Evolutionary conservation across 2,329 filamentous ascomycete genomes (phyloP), one percentile per base, ranked within the genome.

Genomic region (Trematosphaeria pertusa): DNA sequence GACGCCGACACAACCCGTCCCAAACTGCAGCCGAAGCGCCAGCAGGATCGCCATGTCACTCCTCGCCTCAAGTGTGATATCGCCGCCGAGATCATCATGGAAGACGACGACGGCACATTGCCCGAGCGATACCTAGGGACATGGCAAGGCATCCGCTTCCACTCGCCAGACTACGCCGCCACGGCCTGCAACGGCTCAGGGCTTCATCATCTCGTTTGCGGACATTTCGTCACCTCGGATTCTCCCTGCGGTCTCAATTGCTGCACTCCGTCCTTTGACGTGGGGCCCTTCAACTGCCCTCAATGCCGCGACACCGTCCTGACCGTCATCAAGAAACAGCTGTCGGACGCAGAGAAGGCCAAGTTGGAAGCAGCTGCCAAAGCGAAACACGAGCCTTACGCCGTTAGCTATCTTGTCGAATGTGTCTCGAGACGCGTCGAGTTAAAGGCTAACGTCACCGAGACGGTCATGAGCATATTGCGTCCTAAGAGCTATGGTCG

Each of bases 91-190:
- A 43, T 56, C 26, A 28, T 41, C 6, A 33, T 48, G 15, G 52
- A 58, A 26, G 34, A 46, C 2, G 50, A 49, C 20, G 46, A 46
- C 11, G 44, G 47, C 37, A 33, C 35, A 30, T 26, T 54, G 3
- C 57, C 55, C 2, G 33, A 48, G 14, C 44, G 45, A 9, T 61
- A 61, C 37, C 10, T 40, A 7, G 53, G 56, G 3, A 61, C 56
- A 1, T 48, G 42, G 7, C 37, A 44, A 2, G 30, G 44, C 12
- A 42, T 42, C 3, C 53, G 49, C 1, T 45, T 43, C 33, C 51
- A 38, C 28, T 10, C 26, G 7, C 37, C 37, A 3, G 38, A 43
- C 3, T 36, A 37, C 14, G 21, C 20, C 12, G 14, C 20, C 11
- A 20, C 44, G n/a, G 11, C 32, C 1, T 47, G 46, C 19, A 12